Evolutionary conservation across 176 grass and related monocot genomes (phyloP).

Genomic region (Tuctoria greenei): DNA sequence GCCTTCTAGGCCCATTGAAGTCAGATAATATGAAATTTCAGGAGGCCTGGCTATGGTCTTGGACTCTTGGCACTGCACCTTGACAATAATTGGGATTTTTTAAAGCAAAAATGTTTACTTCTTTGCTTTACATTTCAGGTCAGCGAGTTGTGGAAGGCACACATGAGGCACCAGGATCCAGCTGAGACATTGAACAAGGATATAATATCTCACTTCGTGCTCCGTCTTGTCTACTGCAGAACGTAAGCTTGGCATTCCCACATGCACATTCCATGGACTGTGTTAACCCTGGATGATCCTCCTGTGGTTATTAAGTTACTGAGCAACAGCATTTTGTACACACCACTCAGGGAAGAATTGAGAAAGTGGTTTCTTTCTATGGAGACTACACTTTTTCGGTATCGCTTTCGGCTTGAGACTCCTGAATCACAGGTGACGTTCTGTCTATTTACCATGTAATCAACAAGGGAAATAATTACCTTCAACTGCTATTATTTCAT

Average conservation of each 20-base stretch:
- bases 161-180: slow-evolving; percentile 92
- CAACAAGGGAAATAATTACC: background rate
- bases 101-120: slow-evolving; percentile 14
- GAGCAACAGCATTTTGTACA: background rate
- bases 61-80: background rate
- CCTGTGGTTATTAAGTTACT: slow-evolving; percentile 7
- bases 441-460: slow-evolving; percentile 5
- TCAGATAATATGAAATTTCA: background rate
- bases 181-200: slow-evolving; percentile 82
- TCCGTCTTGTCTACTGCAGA: slow-evolving; percentile 98
- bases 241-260: slow-evolving; percentile 54
- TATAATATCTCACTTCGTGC: slow-evolving; percentile 93
- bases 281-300: background rate
- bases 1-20: background rate
- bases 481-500: slow-evolving; percentile 32
- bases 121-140: slow-evolving; percentile 44
- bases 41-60: background rate
- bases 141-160: slow-evolving; percentile 62
- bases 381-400: slow-evolving; percentile 80
- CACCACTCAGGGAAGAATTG: slow-evolving; percentile 66
- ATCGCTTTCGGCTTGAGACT: slow-evolving; percentile 73
- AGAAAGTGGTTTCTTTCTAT: slow-evolving; percentile 98
- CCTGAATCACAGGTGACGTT: slow-evolving; percentile 78
- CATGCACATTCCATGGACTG: background rate
- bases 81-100: background rate